Evolutionary conservation across 768 basidiomycete species (phyloP), one percentile per base, ranked within the genome.

Genomic region (Suillus decipiens): DNA sequence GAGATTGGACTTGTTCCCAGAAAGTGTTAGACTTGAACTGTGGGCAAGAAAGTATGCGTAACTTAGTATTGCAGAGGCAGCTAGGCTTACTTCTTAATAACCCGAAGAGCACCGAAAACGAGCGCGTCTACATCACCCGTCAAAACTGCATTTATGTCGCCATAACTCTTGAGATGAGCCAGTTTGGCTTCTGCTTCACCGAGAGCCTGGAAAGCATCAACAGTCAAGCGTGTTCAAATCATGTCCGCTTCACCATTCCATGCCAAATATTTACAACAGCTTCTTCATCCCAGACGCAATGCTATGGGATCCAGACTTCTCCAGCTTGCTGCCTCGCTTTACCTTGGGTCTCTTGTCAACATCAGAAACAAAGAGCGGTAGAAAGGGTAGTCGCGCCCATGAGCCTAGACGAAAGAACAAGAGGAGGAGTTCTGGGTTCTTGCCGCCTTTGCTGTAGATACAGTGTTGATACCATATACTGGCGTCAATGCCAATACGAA

Each of bases 131-230:
- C 78, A 70, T 83, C 82, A 64, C 84, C 82, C 1, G 82, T 82
- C 36, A 84, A 63, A 14, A 84, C 73, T 0, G 78, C 77, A 64
- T 84, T 83, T 22, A 86, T 78, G 57, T 72, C 61, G 9, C 77
- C 78, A 33, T 63, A 57, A 2, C 64, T 59, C 56, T 79, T 80
- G 65, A 84, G 78, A 12, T 72, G 66, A 1, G 81, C 82, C 1
- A 84, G 75, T 63, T 85, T 81, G 0, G 83, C 82, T 63, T 84
- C 82, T 1, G 82, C 82, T 69, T 83, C 81, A 33, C 81, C 82
- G 12, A 75, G 75, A 7, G 82, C 81, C 80, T 81, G 53, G 1
- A 43, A 61, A 15, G 15, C 9, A 19, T 57, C 55, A 39, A 15
- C 54, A 36, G 54, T 61, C 31, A 10, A 36, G 33, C 39, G n/a